phyloP scores from a whole-genome alignment of 106 monocot species.

The Agapanthus africanus region DNA sequence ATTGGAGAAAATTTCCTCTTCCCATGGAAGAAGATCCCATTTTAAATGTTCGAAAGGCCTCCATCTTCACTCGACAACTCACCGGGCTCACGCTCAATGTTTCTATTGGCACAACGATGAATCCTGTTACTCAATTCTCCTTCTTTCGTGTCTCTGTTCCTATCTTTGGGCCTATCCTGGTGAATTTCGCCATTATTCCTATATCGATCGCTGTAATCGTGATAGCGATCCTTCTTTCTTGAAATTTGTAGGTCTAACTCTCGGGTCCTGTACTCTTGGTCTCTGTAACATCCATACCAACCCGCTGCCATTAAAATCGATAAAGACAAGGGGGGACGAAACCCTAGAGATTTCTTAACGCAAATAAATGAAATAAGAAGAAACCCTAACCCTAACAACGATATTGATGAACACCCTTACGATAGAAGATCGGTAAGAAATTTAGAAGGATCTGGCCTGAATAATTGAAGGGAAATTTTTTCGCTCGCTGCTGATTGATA shows the following conservation, averaged over 20 bases:
- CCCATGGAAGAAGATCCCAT: conserved; percentile 6
- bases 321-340: neutral
- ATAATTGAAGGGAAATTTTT: no score
- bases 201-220: conserved; percentile 6
- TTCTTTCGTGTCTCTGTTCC: conserved; percentile 10
- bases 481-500: no score
- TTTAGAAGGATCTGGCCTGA: no score
- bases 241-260: conserved; percentile 19
- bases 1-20: conserved; percentile 65
- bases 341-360: conserved; percentile 16
- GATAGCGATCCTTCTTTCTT: conserved; percentile 20
- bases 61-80: conserved; percentile 45
- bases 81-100: conserved; percentile 47
- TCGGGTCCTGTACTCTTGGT: conserved; percentile 20
- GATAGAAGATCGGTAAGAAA: no score
- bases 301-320: conserved; percentile 38
- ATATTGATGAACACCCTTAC: no score
- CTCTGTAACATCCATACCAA: conserved; percentile 26
- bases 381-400: no score
- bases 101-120: neutral
- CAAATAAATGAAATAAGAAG: no score
- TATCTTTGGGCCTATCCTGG: conserved; percentile 10
- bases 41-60: neutral
- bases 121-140: conserved; percentile 8
- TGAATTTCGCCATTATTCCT: neutral